These are phyloP conservation scores for Candida sanyaensis DNA, from an alignment of 1,139 yeast genomes.

Conservation along the genomic window DNA sequence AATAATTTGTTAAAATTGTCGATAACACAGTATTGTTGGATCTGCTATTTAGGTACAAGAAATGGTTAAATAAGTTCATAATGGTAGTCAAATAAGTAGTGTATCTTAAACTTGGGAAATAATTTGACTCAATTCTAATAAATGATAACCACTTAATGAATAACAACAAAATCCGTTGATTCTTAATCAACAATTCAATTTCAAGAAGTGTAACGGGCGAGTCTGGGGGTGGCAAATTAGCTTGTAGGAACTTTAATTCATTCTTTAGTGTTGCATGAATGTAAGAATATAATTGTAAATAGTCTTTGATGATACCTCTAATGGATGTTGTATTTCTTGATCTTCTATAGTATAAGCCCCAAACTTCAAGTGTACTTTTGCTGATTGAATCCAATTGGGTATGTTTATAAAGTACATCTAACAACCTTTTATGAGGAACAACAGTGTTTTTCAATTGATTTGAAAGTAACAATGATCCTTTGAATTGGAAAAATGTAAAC, in stretches of 20 bases:
- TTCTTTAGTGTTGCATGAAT: conserved; percentile 14
- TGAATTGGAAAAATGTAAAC: conserved; percentile 31
- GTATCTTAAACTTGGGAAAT: conserved; percentile 36
- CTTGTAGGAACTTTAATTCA: conserved; percentile 11
- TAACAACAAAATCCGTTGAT: conserved; percentile 22
- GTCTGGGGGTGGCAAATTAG: background rate
- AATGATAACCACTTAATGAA: conserved; percentile 35
- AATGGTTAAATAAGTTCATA: conserved; percentile 29
- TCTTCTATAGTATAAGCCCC: conserved; percentile 30
- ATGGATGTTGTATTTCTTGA: conserved; percentile 17
- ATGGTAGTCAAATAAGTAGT: conserved; percentile 29
- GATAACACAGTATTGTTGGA: conserved; percentile 5
- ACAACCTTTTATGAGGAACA: conserved; percentile 26
- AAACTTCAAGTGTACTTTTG: conserved; percentile 18
- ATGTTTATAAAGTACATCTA: conserved; percentile 20
- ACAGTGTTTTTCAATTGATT: conserved; percentile 27
- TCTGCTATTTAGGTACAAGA: conserved; percentile 21
- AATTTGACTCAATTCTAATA: conserved; percentile 28
- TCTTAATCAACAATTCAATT: conserved; percentile 20
- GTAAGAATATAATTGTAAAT: conserved; percentile 24
- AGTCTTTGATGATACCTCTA: conserved; percentile 20
- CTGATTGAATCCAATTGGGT: conserved; percentile 14
- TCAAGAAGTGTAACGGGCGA: conserved; percentile 8
- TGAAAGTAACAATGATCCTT: conserved; percentile 32
- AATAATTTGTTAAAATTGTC: conserved; percentile 5